Percentiles rank a stretch among this genome's conserved stretches.
Conservation (phyloP, 1,284 basidiomycete genomes). For the Sporisorium iseilematis-ciliati region DNA sequence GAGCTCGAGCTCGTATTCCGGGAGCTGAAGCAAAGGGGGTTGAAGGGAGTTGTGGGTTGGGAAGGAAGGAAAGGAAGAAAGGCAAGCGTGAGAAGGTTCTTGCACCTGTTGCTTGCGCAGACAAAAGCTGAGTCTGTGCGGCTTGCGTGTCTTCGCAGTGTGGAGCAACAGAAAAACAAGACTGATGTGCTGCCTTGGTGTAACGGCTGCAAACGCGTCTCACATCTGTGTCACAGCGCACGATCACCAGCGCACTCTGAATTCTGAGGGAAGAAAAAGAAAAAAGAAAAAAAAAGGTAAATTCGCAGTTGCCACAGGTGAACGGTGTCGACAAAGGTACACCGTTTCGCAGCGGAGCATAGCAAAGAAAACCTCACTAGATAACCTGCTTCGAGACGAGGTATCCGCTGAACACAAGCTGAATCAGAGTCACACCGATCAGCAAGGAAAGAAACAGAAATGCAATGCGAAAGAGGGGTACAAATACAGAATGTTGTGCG, state of each 20-base stretch:
- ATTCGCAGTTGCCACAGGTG: too few species aligned
- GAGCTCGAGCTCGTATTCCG: background rate
- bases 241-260: background rate
- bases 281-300: background rate
- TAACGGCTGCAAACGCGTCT: background rate
- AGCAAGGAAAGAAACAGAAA: background rate
- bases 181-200: background rate
- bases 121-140: background rate
- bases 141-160: too few species aligned
- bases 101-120: background rate
- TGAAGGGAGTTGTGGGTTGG: too few species aligned
- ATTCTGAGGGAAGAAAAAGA: background rate
- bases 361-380: background rate
- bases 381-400: background rate
- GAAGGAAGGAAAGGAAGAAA: background rate
- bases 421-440: background rate
- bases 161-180: background rate
- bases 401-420: background rate
- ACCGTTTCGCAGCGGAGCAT: too few species aligned
- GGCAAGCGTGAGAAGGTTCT: background rate
- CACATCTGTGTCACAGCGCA: background rate
- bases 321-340: too few species aligned
- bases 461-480: conserved; percentile 1
- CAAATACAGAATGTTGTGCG: conserved; percentile 1
- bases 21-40: background rate